Evolutionary conservation across 1,139 yeast genomes (phyloP), one percentile per base, ranked within the genome.

Genomic region (Yamadazyma atlantica): DNA sequence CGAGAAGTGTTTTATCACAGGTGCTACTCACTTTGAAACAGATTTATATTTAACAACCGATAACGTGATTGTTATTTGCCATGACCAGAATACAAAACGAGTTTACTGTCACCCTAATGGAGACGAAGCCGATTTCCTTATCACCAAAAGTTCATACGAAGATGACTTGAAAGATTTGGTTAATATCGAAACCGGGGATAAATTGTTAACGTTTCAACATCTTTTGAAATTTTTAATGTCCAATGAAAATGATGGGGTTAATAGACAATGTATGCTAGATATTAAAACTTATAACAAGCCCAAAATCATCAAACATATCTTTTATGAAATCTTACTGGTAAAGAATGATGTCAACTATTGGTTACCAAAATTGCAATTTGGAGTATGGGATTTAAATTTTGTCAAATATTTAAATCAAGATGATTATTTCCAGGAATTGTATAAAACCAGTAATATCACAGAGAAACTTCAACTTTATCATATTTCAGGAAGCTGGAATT

Each of bases 11-110:
- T 74, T 73, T 35, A 78, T 73, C 13, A 72, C 78, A 14, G 92
- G 92, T 0, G 89, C 86, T 19, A 74, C 77, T 15, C 74, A 80
- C 9, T 73, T 92, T 29, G 97, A 90, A 58, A 83, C 95, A 7
- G 96, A 92, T 58, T 68, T 90, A 33, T 96, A 90, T 69, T 67
- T 88, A 39, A 71, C 94, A 2, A 61, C 63, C 5, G 98, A 92
- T 59, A 79, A 82, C 10, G 75, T 76, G 4, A 71, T 88, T 19
- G 85, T 90, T 4, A 75, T 92, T 22, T 78, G 85, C 34, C 98
- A 92, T 58, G 92, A 85, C 53, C 64, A 70, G 8, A 69, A 62
- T 45, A 78, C 90, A 10, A 64, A 66, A 34, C 65, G 92, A 26
- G 73, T 81, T n/a, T 85, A 79, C 55, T 80, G 80, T 29, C 67